Evolutionary conservation across 2,329 filamentous ascomycete species (phyloP).

Genomic region (Sordariomycetes sp.): DNA sequence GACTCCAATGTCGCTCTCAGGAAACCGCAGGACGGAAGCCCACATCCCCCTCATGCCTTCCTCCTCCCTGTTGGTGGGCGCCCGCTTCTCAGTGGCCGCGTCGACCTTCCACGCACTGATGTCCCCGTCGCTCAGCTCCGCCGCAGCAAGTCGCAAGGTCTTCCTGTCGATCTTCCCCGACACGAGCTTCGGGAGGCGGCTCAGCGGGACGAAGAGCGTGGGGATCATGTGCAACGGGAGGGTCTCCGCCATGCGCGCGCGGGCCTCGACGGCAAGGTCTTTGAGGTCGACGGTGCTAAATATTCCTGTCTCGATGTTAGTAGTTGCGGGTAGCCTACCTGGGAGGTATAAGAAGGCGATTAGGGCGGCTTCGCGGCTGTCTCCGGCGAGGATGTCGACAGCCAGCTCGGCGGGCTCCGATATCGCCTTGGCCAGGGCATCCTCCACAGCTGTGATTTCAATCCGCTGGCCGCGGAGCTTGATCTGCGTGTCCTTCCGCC

Average conservation of each 20-base stretch:
- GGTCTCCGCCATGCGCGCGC: background rate
- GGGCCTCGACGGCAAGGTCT: background rate
- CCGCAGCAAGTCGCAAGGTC: conserved; percentile 23
- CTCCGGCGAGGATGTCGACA: conserved; percentile 32
- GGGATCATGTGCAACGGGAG: conserved; percentile 15
- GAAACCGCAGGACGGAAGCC: conserved; percentile 31
- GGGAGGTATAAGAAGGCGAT: conserved; percentile 9
- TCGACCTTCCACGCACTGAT: conserved; percentile 17
- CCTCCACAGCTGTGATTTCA: conserved; percentile 24
- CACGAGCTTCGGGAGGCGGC: conserved; percentile 7
- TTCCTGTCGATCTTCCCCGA: conserved; percentile 12
- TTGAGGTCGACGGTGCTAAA: background rate
- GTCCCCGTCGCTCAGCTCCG: conserved; percentile 24
- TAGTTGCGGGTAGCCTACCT: background rate
- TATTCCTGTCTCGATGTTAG: background rate
- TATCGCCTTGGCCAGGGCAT: conserved; percentile 18
- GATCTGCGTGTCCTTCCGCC: conserved; percentile 34
- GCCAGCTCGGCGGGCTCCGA: conserved; percentile 24
- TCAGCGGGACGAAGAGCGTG: conserved; percentile 7
- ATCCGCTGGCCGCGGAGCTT: conserved; percentile 45
- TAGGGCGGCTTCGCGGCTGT: background rate
- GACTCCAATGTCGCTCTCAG: conserved; percentile 35
- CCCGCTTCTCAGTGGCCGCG: conserved; percentile 10
- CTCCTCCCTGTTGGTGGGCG: conserved; percentile 17
- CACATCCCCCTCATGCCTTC: conserved; percentile 33